Base-by-base conservation (phyloP, 208 protist species). In the Trichomonas gallinae region DNA sequence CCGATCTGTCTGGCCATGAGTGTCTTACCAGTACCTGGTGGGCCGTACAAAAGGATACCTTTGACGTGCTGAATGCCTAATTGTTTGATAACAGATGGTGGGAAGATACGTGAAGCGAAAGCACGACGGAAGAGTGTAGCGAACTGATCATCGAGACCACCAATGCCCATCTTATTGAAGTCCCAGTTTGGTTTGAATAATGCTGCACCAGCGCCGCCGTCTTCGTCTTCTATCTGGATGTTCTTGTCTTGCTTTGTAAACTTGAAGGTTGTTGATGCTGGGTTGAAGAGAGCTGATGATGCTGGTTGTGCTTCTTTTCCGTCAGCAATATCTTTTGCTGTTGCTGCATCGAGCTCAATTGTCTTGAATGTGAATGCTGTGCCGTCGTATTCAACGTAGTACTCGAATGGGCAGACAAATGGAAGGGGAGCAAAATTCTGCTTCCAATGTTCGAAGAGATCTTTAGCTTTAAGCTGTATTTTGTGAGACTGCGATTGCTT, bases 1-100 rank as follows among this genome's bases (percentile, higher is more conserved):
- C 99, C 99, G 97, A 99, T 99, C 97, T 99, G 99, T 34, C 99
- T 98, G 0, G 99, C 99, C 97, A 99, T 99, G 15, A 99, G 98
- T 0, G 99, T 99, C 97, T 99, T 99, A 93, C 99, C 99, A 31
- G 99, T 99, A 82, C 99, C 99, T 45, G 99, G 99, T 23, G 99
- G 99, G 40, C 99, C 99, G 97, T 99, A 99, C 8, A 99, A 98
- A 46, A 99, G 97, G 31, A 99, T 99, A 44, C 98, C 98, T 97
- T 99, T 99, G 0, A 99, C 99, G 97, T 99, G 99, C 97, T 98
- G 98, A 45, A 99, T 98, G 63, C 98, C 99, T 0, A 99, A 97
- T 97, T 99, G 98, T 96, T 99, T 98, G 21, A 99, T 97, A 96
- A 99, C 97, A 36, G 98, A 98, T 1, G 98, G 97, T 45, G 97